Evolutionary conservation across 306 rosid species (phyloP).

Genomic region (Dryas drummondii): DNA sequence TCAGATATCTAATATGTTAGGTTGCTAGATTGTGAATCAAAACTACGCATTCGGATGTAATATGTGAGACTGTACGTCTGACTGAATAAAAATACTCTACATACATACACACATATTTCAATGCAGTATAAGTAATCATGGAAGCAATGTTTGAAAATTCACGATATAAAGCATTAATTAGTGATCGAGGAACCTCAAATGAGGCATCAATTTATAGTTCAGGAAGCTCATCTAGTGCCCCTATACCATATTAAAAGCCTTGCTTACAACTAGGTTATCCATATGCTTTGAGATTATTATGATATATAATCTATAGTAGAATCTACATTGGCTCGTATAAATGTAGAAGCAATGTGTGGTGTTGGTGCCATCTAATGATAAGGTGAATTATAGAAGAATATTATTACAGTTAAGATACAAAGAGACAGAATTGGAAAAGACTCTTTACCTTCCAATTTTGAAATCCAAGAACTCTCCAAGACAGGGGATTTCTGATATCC

Average conservation of each 20-base stretch:
- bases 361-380: background rate
- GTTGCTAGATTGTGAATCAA: too few relatives aligned
- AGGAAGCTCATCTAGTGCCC: background rate
- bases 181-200: background rate
- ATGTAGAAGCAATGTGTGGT: background rate
- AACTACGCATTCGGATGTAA: too few relatives aligned
- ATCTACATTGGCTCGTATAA: background rate
- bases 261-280: background rate
- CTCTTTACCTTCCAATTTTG: background rate
- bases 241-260: background rate
- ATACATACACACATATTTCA: background rate
- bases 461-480: conserved; percentile 2
- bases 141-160: background rate
- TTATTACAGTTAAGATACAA: background rate
- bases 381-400: background rate
- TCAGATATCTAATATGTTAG: too few relatives aligned
- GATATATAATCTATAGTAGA: background rate
- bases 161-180: background rate
- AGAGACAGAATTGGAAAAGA: background rate
- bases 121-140: background rate
- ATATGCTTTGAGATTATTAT: background rate
- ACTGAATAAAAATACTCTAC: background rate
- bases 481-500: conserved; percentile 16
- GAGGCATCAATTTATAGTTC: background rate
- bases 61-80: too few relatives aligned